Conservation (phyloP, 1,284 basidiomycete species). For the Porogramme epimiltina region DNA sequence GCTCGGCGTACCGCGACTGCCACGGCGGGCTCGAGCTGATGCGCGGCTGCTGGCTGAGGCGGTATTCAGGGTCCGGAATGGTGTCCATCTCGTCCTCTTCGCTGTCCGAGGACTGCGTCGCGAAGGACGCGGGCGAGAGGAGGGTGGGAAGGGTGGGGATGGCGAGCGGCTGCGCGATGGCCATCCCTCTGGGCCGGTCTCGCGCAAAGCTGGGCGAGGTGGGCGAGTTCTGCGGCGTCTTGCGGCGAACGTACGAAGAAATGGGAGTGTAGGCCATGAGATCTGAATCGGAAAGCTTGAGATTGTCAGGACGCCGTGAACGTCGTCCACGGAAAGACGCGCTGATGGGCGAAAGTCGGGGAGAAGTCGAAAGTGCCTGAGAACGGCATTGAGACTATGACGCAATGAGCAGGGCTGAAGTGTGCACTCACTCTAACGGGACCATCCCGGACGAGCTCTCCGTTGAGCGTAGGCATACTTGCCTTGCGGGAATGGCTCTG, state of each 20-base stretch:
- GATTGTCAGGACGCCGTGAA: conserved; percentile 28
- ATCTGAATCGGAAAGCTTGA: conserved; percentile 35
- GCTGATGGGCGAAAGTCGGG: conserved; percentile 42
- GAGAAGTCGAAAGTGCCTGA: conserved; percentile 46
- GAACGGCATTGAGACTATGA: conserved; percentile 1
- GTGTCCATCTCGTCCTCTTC: conserved; percentile 33
- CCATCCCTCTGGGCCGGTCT: conserved; percentile 26
- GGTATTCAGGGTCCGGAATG: conserved; percentile 19
- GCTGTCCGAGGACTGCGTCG: conserved; percentile 29
- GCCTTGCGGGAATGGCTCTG: conserved; percentile 36
- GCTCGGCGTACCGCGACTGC: conserved; percentile 25
- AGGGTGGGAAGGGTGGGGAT: conserved; percentile 57
- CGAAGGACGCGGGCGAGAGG: conserved; percentile 27
- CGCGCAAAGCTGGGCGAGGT: conserved; percentile 59
- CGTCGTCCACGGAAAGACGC: conserved; percentile 24
- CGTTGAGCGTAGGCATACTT: conserved; percentile 35
- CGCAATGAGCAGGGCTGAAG: background rate
- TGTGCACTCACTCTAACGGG: conserved; percentile 31
- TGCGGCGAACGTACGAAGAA: conserved; percentile 74
- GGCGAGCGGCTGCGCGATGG: conserved; percentile 51
- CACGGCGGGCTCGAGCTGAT: conserved; percentile 15
- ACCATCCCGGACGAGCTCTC: conserved; percentile 25
- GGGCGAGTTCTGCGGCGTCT: conserved; percentile 72
- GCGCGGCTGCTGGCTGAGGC: conserved; percentile 16
- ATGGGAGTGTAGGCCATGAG: conserved; percentile 62